Evolutionary conservation across 1,284 basidiomycete genomes (phyloP).

Genomic region (Sporisorium exsertum): DNA sequence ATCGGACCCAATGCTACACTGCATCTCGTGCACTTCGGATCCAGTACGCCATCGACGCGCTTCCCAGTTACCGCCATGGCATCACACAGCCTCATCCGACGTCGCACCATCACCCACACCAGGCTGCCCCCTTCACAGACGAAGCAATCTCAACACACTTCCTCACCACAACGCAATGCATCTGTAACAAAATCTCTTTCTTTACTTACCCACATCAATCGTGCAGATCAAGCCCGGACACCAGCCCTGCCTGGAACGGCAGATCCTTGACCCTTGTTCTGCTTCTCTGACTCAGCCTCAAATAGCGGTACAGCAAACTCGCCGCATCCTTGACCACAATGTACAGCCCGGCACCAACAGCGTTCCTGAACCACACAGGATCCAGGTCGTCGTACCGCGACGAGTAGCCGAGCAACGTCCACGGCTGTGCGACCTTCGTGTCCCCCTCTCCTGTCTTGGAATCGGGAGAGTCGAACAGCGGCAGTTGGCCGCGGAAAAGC

Average conservation of each 20-base stretch:
- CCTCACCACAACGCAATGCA: not conserved
- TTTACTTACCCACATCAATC: not conserved
- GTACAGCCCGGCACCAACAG: constrained; percentile 58
- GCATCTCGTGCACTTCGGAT: not conserved
- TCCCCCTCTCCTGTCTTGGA: not conserved
- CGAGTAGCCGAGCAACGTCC: constrained; percentile 19
- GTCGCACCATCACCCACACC: not conserved
- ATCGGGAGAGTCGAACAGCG: constrained; percentile 15
- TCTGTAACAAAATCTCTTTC: not conserved
- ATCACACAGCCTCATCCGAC: not conserved
- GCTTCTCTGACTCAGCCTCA: constrained; percentile 47
- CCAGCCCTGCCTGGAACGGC: constrained; percentile 55
- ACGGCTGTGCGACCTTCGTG: constrained; percentile 12
- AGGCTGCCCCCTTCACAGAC: not conserved
- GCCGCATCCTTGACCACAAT: constrained; percentile 58
- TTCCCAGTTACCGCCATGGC: no score
- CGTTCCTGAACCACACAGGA: constrained; percentile 64
- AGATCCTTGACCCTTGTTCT: constrained; percentile 53
- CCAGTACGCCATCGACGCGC: not conserved
- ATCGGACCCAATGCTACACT: no score
- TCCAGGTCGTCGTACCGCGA: constrained; percentile 58
- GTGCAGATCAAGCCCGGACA: constrained; percentile 46
- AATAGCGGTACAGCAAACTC: constrained; percentile 52
- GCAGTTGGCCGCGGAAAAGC: constrained; percentile 33
- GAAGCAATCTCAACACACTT: not conserved